These are phyloP conservation scores for Drosera spatulata DNA, from an alignment of 179 eudicot genomes.

Conservation along the genomic window DNA sequence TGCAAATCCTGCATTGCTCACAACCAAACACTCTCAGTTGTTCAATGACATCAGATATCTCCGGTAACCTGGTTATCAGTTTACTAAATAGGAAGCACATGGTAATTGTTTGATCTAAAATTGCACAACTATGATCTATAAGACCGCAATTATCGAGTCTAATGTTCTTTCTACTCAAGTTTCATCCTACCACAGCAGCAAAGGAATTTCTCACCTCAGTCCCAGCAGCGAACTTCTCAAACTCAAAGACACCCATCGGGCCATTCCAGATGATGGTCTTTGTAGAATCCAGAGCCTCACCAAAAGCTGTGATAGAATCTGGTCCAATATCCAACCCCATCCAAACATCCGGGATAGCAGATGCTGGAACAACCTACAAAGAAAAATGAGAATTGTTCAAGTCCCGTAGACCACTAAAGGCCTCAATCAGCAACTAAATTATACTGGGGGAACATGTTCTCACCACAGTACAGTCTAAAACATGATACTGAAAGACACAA, in stretches of 20 bases:
- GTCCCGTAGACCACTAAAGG: no score
- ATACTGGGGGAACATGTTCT: no score
- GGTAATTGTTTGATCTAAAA: no score
- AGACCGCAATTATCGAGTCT: neutral
- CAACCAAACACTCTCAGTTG: no score
- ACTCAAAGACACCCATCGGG: conserved; percentile 82
- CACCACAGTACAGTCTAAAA: no score
- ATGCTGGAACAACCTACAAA: conserved; percentile 50
- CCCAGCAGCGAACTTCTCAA: conserved; percentile 59
- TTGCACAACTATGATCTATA: neutral
- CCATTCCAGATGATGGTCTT: conserved; percentile 78
- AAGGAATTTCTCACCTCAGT: conserved; percentile 38
- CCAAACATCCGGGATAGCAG: conserved; percentile 72
- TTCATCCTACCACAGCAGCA: no score
- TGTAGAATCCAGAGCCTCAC: conserved; percentile 51
- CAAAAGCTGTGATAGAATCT: conserved; percentile 58
- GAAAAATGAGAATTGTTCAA: neutral
- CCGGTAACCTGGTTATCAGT: no score
- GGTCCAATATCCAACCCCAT: conserved; percentile 82
- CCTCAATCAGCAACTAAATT: no score
- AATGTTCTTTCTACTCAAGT: neutral
- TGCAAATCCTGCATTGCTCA: no score
- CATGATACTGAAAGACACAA: no score
- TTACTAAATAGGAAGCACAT: no score
- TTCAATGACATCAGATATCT: no score